Evolutionary conservation across 2,329 filamentous ascomycete genomes (phyloP).

Genomic region (Eutypa lata): DNA sequence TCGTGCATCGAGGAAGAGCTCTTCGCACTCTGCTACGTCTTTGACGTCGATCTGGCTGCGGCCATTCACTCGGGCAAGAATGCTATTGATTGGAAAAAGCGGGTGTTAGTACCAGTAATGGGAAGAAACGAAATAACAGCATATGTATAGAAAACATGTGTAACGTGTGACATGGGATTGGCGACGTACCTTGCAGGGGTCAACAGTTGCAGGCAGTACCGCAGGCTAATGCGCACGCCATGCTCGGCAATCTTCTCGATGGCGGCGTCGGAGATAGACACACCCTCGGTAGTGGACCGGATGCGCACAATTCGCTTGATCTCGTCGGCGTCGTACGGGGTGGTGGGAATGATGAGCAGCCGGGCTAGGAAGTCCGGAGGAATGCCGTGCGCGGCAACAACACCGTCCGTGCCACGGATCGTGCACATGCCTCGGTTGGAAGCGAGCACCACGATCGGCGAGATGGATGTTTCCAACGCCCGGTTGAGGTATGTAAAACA

Average conservation of each 20-base stretch:
- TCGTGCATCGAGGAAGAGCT: conserved; percentile 78
- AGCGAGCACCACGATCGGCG: conserved; percentile 94
- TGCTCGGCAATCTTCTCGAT: conserved; percentile 84
- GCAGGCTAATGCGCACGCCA: conserved; percentile 82
- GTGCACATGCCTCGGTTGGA: conserved; percentile 94
- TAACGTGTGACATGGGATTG: conserved; percentile 5
- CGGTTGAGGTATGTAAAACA: conserved; percentile 99
- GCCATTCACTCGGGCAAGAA: conserved; percentile 82
- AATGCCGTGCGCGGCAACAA: conserved; percentile 87
- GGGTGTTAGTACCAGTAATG: conserved; percentile 26
- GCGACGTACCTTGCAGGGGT: conserved; percentile 69
- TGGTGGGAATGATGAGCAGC: conserved; percentile 92
- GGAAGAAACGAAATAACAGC: conserved; percentile 3
- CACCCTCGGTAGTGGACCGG: conserved; percentile 76
- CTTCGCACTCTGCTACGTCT: conserved; percentile 78
- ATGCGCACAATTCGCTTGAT: conserved; percentile 90
- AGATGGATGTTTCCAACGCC: conserved; percentile 91
- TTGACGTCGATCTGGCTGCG: conserved; percentile 72
- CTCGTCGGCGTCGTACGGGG: conserved; percentile 82
- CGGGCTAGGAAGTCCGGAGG: conserved; percentile 91
- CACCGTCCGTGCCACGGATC: conserved; percentile 80
- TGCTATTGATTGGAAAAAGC: conserved; percentile 58
- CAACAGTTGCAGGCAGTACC: conserved; percentile 90
- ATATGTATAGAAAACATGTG: neutral
- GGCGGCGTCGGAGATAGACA: conserved; percentile 76